A percentile compares a stretch with the other conserved stretches of the same genome.
Conservation (phyloP, 441 rosid species). For the Theobroma grandiflorum region DNA sequence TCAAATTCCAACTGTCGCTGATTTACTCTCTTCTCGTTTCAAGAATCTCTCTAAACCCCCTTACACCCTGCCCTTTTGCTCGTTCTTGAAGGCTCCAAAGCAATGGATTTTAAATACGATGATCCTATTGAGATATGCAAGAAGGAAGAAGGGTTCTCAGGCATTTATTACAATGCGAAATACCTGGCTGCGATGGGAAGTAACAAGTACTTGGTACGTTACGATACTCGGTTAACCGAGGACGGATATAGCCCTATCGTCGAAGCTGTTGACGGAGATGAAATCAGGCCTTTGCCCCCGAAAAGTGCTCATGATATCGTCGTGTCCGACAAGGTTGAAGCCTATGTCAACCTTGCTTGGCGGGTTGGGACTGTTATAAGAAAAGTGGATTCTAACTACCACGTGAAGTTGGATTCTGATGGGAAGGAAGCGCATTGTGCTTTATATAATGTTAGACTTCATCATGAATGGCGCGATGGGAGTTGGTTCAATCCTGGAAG, state of each 20-base stretch:
- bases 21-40: neutral
- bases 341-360: conserved; percentile 35
- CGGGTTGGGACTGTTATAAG: conserved; percentile 26
- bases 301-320: neutral
- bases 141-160: conserved; percentile 29
- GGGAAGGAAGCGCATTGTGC: conserved; percentile 33
- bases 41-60: neutral
- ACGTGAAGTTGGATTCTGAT: conserved; percentile 31
- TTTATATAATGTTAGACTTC: conserved; percentile 28
- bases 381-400: conserved; percentile 35
- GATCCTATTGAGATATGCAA: conserved; percentile 33
- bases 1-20: neutral
- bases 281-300: conserved; percentile 38
- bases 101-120: conserved; percentile 31
- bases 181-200: conserved; percentile 37
- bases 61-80: neutral
- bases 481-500: conserved; percentile 31
- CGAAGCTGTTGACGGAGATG: conserved; percentile 31
- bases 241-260: conserved; percentile 29
- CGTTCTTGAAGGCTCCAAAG: neutral
- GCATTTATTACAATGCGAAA: conserved; percentile 30
- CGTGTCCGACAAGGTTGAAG: conserved; percentile 35
- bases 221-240: conserved; percentile 29
- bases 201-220: conserved; percentile 35
- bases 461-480: conserved; percentile 37